These are phyloP conservation scores for Hsuehochloa calcarea DNA, from an alignment of 176 grass and related monocot genomes.

Conservation along the genomic window DNA sequence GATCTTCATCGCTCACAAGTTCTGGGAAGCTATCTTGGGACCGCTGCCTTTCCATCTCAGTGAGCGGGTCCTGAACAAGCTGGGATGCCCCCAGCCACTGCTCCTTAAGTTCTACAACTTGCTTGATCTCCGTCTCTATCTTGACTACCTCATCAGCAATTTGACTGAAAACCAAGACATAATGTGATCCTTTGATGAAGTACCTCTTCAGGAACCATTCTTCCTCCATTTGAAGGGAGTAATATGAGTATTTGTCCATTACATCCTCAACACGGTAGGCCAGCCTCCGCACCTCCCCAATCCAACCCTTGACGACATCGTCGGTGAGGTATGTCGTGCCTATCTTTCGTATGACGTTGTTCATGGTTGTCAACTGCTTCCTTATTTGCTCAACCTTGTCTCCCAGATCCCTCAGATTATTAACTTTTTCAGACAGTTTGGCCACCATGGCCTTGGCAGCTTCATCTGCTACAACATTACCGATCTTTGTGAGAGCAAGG, in stretches of 20 bases:
- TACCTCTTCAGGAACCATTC: neutral
- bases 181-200: constrained; percentile 15
- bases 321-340: constrained; percentile 21
- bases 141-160: neutral
- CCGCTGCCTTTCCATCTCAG: neutral
- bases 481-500: constrained; percentile 21
- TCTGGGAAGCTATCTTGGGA: constrained; percentile 10
- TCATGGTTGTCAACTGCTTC: neutral
- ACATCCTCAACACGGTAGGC: constrained; percentile 16
- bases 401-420: constrained; percentile 5
- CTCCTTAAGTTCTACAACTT: neutral
- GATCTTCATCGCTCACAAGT: neutral
- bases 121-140: constrained; percentile 3
- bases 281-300: constrained; percentile 2
- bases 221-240: constrained; percentile 19
- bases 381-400: neutral
- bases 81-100: neutral
- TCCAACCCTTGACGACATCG: constrained; percentile 1
- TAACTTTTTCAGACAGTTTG: constrained; percentile 18
- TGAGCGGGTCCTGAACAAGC: neutral
- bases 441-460: neutral
- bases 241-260: constrained; percentile 28
- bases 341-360: constrained; percentile 10
- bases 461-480: neutral
- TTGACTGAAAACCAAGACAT: neutral